Evolutionary conservation across 2,329 filamentous ascomycete species (phyloP).

Genomic region (Phaeosphaeriaceae sp.): DNA sequence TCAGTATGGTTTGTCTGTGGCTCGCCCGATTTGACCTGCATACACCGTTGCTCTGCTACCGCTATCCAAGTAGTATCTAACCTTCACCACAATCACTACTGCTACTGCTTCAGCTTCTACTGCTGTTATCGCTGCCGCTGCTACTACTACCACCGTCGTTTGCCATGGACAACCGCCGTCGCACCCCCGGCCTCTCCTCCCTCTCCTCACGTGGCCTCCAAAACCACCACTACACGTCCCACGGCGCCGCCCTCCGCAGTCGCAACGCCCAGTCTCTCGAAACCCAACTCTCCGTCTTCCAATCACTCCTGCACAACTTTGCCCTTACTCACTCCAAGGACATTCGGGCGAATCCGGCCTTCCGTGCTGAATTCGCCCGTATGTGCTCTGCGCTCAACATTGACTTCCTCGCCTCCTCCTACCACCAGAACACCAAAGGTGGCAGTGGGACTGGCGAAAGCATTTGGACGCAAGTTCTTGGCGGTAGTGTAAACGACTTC

Average conservation of each 20-base stretch:
- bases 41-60: too few relatives aligned
- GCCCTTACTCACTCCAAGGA: constrained; percentile 93
- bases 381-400: constrained; percentile 99
- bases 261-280: constrained; percentile 85
- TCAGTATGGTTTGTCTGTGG: constrained; percentile 1
- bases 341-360: constrained; percentile 92
- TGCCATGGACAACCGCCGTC: constrained; percentile 61
- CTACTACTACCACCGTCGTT: background rate
- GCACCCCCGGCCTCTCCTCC: constrained; percentile 87
- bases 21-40: background rate
- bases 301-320: constrained; percentile 93
- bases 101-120: background rate
- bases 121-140: background rate
- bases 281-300: constrained; percentile 94
- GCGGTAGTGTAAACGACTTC: constrained; percentile 93
- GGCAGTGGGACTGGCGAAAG: constrained; percentile 64
- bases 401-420: constrained; percentile 75
- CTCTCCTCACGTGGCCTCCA: constrained; percentile 66
- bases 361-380: constrained; percentile 95
- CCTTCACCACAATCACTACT: background rate
- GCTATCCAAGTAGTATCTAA: too few relatives aligned
- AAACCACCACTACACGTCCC: constrained; percentile 86
- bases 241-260: constrained; percentile 85
- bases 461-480: constrained; percentile 92
- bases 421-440: constrained; percentile 52